phyloP scores from a whole-genome alignment of 306 rosid species.

The Ceratonia siliqua region DNA sequence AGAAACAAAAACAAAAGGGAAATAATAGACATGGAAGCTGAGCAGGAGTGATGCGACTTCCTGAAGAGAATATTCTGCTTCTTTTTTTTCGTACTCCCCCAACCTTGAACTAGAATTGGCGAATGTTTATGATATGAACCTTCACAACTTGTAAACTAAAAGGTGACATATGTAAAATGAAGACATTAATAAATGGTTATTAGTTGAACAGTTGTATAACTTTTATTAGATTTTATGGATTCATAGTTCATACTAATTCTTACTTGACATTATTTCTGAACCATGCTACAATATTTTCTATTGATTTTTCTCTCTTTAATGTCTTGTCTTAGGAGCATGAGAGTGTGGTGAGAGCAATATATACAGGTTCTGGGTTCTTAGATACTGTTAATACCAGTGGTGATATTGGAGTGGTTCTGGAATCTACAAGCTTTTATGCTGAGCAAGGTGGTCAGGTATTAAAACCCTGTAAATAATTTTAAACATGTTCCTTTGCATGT shows the following conservation, averaged over 20 bases:
- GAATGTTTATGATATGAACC: background rate
- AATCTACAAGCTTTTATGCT: slow-evolving; percentile 95
- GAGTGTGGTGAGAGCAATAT: slow-evolving; percentile 78
- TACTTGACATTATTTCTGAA: slow-evolving; percentile 13
- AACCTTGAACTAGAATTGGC: background rate
- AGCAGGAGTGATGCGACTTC: background rate
- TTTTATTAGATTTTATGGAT: background rate
- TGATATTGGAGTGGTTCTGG: slow-evolving; percentile 79
- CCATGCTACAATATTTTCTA: slow-evolving; percentile 21
- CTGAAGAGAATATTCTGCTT: background rate
- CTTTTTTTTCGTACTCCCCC: background rate
- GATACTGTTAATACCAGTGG: slow-evolving; percentile 55
- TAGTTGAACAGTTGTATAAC: background rate
- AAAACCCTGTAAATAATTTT: background rate
- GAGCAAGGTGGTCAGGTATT: slow-evolving; percentile 99
- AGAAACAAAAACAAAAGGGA: background rate
- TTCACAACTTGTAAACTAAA: background rate
- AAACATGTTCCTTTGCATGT: slow-evolving; percentile 17
- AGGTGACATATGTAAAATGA: background rate
- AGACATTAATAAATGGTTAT: background rate
- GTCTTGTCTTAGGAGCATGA: slow-evolving; percentile 69
- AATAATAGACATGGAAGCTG: background rate
- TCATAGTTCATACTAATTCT: background rate
- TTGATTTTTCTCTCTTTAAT: slow-evolving; percentile 28
- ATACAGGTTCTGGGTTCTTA: slow-evolving; percentile 74